Evolutionary conservation across 352 stramenopile genomes (phyloP).

Genomic region (Globisporangium canariense): DNA sequence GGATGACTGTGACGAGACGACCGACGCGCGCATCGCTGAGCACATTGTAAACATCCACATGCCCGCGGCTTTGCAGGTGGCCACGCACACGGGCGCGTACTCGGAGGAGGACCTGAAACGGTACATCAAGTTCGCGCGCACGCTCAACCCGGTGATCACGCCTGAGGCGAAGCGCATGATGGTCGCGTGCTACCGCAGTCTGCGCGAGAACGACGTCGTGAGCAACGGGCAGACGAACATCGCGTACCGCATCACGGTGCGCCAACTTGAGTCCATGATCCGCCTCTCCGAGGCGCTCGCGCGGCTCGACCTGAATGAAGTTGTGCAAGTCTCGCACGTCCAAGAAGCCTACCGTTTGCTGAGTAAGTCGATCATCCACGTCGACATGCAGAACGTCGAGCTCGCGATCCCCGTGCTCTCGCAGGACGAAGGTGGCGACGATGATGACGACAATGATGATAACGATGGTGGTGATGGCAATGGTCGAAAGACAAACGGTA

Average conservation of each 20-base stretch:
- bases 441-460: constrained; percentile 39
- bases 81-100: constrained; percentile 35
- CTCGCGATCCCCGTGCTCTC: constrained; percentile 68
- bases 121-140: constrained; percentile 93
- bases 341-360: constrained; percentile 96
- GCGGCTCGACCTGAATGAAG: constrained; percentile 92
- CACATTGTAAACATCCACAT: constrained; percentile 98
- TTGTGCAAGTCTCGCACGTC: constrained; percentile 91
- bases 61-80: constrained; percentile 47
- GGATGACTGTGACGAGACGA: constrained; percentile 96
- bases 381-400: constrained; percentile 97
- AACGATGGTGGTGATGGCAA: constrained; percentile 13
- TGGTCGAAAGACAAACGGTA: constrained; percentile 10
- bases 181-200: constrained; percentile 96
- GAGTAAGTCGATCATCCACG: constrained; percentile 98
- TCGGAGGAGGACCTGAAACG: constrained; percentile 89
- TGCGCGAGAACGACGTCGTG: constrained; percentile 95
- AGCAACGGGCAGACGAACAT: constrained; percentile 93
- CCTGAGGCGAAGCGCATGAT: constrained; percentile 87
- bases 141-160: constrained; percentile 67
- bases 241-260: constrained; percentile 98
- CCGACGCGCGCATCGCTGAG: constrained; percentile 93
- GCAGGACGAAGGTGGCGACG: constrained; percentile 40
- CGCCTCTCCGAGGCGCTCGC: constrained; percentile 96
- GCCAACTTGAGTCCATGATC: constrained; percentile 98